Conservation (phyloP, 306 rosid genomes). For the Ziziphus jujuba region DNA sequence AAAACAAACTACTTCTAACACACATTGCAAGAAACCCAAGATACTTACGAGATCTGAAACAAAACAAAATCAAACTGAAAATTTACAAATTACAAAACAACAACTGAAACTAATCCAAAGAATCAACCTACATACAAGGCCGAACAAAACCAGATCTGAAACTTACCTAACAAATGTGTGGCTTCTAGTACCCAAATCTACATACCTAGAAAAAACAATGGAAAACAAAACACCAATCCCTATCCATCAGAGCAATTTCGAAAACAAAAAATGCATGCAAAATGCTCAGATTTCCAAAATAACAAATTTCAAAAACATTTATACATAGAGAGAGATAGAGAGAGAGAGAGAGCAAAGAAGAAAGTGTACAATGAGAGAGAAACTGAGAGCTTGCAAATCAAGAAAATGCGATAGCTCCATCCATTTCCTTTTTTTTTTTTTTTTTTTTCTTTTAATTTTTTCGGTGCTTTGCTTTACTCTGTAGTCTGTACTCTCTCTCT, state of each 20-base stretch:
- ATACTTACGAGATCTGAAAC: slow-evolving; percentile 42
- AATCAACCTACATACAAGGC: slow-evolving; percentile 1
- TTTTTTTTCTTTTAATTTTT: too few relatives aligned
- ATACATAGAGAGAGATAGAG: slow-evolving; percentile 7
- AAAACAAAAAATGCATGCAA: background rate
- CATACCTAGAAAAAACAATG: slow-evolving; percentile 52
- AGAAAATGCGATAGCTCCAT: slow-evolving; percentile 44
- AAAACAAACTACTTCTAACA: slow-evolving; percentile 9
- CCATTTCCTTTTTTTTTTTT: slow-evolving; percentile 35
- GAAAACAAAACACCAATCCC: slow-evolving; percentile 13
- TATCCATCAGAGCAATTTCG: slow-evolving; percentile 31
- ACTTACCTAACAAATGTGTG: slow-evolving; percentile 50
- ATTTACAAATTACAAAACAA: slow-evolving; percentile 16
- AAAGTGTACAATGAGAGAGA: slow-evolving; percentile 46
- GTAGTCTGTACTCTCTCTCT: background rate
- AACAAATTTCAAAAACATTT: slow-evolving; percentile 3
- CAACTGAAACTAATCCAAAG: background rate
- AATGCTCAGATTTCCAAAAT: slow-evolving; percentile 4
- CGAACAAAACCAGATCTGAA: slow-evolving; percentile 56
- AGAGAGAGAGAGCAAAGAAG: too few relatives aligned
- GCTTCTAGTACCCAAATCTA: slow-evolving; percentile 51
- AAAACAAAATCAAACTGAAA: slow-evolving; percentile 24
- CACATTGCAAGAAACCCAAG: slow-evolving; percentile 25
- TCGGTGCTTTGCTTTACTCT: slow-evolving; percentile 11
- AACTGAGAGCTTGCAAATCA: slow-evolving; percentile 27